Conservation (phyloP, 2,329 filamentous ascomycete species). For the Gnomoniopsis smithogilvyi region DNA sequence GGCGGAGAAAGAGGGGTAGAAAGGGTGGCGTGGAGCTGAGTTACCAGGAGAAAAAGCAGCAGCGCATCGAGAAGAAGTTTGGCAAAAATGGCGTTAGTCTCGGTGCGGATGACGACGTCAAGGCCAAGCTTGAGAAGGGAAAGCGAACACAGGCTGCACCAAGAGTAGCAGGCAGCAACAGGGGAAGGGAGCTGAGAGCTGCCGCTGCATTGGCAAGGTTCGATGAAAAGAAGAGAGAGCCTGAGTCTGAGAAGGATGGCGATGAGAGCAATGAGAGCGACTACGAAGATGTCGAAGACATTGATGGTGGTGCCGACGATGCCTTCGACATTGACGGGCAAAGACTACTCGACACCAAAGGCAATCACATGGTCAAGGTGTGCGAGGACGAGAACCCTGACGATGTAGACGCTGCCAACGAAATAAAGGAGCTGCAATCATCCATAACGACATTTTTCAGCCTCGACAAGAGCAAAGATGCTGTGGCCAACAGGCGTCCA, state of each 20-base stretch:
- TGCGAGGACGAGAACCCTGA: constrained; percentile 66
- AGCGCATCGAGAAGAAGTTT: constrained; percentile 72
- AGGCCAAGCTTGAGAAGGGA: constrained; percentile 65
- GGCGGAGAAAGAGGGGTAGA: constrained; percentile 33
- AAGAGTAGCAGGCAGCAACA: constrained; percentile 68
- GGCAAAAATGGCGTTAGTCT: constrained; percentile 66
- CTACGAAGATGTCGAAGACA: constrained; percentile 40
- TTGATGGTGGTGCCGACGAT: constrained; percentile 43
- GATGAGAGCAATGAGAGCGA: constrained; percentile 41
- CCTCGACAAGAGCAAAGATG: constrained; percentile 2
- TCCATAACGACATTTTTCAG: constrained; percentile 21
- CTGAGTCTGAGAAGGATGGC: constrained; percentile 33
- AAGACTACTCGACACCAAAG: constrained; percentile 62
- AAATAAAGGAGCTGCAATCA: constrained; percentile 65
- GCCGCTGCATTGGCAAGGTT: constrained; percentile 75
- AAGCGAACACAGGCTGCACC: constrained; percentile 63
- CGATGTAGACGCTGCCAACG: constrained; percentile 55
- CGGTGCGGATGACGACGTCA: constrained; percentile 65
- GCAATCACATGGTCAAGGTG: constrained; percentile 66
- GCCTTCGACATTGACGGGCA: constrained; percentile 64
- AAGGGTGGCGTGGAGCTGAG: constrained; percentile 51
- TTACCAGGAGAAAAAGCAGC: constrained; percentile 71
- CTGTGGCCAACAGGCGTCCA: neutral
- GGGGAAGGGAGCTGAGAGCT: constrained; percentile 72
- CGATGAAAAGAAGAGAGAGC: constrained; percentile 54